phyloP scores from a whole-genome alignment of 2,329 filamentous ascomycete species.

The Zymoseptoria ardabiliae region DNA sequence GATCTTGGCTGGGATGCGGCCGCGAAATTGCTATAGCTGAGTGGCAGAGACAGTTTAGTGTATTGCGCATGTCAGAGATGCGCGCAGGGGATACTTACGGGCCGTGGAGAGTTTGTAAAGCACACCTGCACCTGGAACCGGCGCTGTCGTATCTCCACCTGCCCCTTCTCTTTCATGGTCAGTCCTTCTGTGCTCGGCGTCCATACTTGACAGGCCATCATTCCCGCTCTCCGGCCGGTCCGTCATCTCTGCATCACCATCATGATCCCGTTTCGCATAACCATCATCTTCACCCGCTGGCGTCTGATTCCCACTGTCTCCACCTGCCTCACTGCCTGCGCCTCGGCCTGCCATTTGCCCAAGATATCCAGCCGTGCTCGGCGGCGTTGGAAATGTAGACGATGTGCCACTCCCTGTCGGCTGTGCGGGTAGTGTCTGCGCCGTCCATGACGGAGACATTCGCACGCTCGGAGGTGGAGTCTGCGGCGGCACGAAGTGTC shows the following conservation, averaged over 20 bases:
- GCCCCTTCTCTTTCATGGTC: slow-evolving; percentile 40
- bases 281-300: slow-evolving; percentile 17
- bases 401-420: slow-evolving; percentile 1
- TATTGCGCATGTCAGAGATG: slow-evolving; percentile 18
- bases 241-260: slow-evolving; percentile 38
- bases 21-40: slow-evolving; percentile 38
- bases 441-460: slow-evolving; percentile 40
- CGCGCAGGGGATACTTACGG: slow-evolving; percentile 25
- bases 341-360: slow-evolving; percentile 21
- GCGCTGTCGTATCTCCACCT: slow-evolving; percentile 3
- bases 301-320: slow-evolving; percentile 21
- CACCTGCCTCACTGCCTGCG: slow-evolving; percentile 18
- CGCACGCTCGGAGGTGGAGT: slow-evolving; percentile 43
- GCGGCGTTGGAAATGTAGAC: slow-evolving; percentile 34
- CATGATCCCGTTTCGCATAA: slow-evolving; percentile 28
- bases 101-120: slow-evolving; percentile 24
- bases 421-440: slow-evolving; percentile 14
- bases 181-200: slow-evolving; percentile 34
- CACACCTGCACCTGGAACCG: slow-evolving; percentile 5
- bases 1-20: slow-evolving; percentile 52
- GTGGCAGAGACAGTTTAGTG: slow-evolving; percentile 30
- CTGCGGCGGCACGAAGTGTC: slow-evolving; percentile 35
- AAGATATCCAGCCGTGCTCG: slow-evolving; percentile 32
- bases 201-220: slow-evolving; percentile 14
- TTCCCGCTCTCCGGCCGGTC: slow-evolving; percentile 18